Evolutionary conservation across 2,329 filamentous ascomycete species (phyloP).

Genomic region (Aspergillus proliferans): DNA sequence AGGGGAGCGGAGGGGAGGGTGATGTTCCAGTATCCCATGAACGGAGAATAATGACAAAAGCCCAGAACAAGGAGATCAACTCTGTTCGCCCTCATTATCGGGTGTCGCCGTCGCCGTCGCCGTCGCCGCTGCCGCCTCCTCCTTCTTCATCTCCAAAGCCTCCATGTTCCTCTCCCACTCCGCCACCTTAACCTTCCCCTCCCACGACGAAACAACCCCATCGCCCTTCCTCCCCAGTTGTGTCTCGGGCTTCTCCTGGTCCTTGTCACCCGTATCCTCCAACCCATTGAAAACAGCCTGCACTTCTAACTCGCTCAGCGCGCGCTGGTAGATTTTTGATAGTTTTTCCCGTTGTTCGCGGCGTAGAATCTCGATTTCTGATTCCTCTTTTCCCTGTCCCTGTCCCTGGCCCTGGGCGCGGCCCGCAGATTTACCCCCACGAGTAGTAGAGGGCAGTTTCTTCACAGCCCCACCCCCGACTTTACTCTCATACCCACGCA

Average conservation of each 20-base stretch:
- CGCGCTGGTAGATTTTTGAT: constrained; percentile 35
- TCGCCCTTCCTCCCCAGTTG: constrained; percentile 25
- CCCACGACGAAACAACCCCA: constrained; percentile 24
- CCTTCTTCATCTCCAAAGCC: constrained; percentile 28
- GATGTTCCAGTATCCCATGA: too few species aligned
- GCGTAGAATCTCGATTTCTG: constrained; percentile 17
- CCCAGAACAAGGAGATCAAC: constrained; percentile 9
- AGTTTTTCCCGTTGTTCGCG: constrained; percentile 31
- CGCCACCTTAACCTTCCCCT: constrained; percentile 24
- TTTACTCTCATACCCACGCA: constrained; percentile 28
- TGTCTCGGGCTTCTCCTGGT: constrained; percentile 18
- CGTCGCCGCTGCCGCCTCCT: constrained; percentile 2
- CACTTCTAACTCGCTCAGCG: constrained; percentile 55
- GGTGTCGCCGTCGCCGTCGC: constrained; percentile 3
- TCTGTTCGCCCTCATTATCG: constrained; percentile 10
- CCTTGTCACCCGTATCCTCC: constrained; percentile 3
- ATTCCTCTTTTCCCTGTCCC: too few species aligned
- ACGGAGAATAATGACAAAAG: too few species aligned
- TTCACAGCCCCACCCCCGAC: constrained; percentile 21
- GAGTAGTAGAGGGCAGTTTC: constrained; percentile 8
- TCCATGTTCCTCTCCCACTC: constrained; percentile 37
- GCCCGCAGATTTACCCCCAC: constrained; percentile 5
- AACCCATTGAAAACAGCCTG: constrained; percentile 53
- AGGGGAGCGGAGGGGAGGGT: too few species aligned
- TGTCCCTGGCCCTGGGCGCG: too few species aligned